Percentiles rank a stretch among this genome's conserved stretches.
phyloP scores from a whole-genome alignment of 2,329 filamentous ascomycete genomes.

The Nannizzia gypsea region DNA sequence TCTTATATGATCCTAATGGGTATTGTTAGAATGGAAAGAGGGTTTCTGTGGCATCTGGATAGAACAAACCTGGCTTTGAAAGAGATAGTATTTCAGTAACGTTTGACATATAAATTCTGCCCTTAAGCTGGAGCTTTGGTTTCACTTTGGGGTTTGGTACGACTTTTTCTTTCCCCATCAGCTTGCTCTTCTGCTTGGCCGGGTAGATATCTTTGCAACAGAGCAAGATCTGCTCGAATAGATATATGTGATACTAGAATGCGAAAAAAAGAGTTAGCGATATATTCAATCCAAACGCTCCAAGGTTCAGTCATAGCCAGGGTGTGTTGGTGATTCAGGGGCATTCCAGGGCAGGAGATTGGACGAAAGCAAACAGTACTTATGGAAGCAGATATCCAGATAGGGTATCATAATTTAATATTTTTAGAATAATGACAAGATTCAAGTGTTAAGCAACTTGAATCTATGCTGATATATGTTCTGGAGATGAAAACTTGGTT shows the following conservation, averaged over 20 bases:
- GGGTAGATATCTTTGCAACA: slow-evolving; percentile 93
- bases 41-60: neutral
- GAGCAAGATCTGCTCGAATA: slow-evolving; percentile 88
- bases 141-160: slow-evolving; percentile 61
- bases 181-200: slow-evolving; percentile 62
- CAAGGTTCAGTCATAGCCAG: slow-evolving; percentile 3
- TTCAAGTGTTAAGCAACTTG: slow-evolving; percentile 4
- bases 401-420: neutral
- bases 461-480: neutral
- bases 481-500: neutral
- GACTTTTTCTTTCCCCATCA: slow-evolving; percentile 58
- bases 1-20: slow-evolving; percentile 66
- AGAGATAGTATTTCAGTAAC: slow-evolving; percentile 88
- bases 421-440: neutral
- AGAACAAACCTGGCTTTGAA: slow-evolving; percentile 64
- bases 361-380: slow-evolving; percentile 4
- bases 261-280: slow-evolving; percentile 2
- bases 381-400: neutral
- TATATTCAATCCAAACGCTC: neutral
- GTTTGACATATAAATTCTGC: slow-evolving; percentile 97
- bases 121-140: slow-evolving; percentile 73
- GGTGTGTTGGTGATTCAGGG: neutral
- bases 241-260: slow-evolving; percentile 81
- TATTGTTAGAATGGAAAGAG: neutral
- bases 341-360: neutral